These are phyloP conservation scores for Tolypocladium endophyticum DNA, from an alignment of 2,329 filamentous ascomycete genomes.

Conservation along the genomic window DNA sequence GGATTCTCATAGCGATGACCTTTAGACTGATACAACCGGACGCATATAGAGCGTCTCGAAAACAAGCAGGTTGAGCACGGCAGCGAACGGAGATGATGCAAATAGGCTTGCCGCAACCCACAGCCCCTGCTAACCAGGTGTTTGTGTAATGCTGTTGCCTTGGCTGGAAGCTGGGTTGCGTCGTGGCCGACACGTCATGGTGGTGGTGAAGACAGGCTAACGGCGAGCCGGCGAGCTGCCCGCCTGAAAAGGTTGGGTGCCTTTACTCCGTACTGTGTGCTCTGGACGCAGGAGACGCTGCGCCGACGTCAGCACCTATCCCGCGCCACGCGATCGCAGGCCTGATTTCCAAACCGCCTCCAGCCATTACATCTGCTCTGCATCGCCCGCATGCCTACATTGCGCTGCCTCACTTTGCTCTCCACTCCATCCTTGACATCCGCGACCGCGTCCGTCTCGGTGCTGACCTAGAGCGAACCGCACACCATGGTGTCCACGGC, in stretches of 20 bases:
- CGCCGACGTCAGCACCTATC: background rate
- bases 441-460: background rate
- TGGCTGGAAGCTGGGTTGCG: background rate
- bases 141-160: background rate
- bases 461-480: background rate
- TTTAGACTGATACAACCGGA: background rate
- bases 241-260: background rate
- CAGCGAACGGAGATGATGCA: background rate
- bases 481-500: constrained; percentile 43
- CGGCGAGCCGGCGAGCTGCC: background rate
- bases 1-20: background rate
- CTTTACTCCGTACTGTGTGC: too few relatives aligned
- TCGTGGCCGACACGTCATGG: background rate
- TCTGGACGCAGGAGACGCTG: too few relatives aligned
- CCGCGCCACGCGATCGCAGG: background rate
- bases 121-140: background rate
- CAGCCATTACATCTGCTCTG: background rate
- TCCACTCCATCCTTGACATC: background rate
- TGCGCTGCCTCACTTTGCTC: background rate
- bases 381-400: background rate
- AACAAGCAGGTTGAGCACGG: background rate
- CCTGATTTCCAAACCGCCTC: background rate
- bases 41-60: background rate
- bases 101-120: background rate
- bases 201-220: background rate